Base-by-base conservation (phyloP, 805 yeast species). In the Wickerhamiella nectarea region DNA sequence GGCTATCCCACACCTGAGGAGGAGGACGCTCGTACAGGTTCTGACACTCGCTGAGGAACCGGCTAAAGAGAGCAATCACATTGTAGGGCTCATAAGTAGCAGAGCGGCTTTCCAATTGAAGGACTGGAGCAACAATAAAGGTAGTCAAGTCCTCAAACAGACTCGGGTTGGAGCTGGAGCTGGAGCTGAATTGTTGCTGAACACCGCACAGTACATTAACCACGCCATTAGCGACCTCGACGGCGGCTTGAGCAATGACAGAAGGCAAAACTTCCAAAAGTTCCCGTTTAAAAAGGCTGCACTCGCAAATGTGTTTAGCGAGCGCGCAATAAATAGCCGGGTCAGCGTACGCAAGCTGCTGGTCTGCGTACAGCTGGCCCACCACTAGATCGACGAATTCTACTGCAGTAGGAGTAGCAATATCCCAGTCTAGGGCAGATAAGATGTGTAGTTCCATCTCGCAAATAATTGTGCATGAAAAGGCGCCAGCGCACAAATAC, bases 371-470 rank as follows among this genome's bases (percentile, higher is more conserved):
- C n/a, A 46, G 44, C 36, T 44, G 37, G 22, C 34, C 35, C 38
- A 38, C 39, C 22, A 38, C 34, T 1, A 47, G 37, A 31, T 62
- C 64, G 38, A 67, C 52, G 47, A 57, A 77, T 48, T 72, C 70
- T 41, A 65, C 67, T 36, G 70, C 55, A 49, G 71, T 70, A 2
- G 93, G 84, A 50, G 76, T 83, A 38, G 71, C 72, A 43, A 84
- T 64, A 28, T 68, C 67, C 94, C 84, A 84, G 50, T 74, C 78
- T 54, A 86, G 70, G 4, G 81, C 81, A 50, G 71, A 68, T 56
- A 78, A 66, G 46, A 79, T 75, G 56, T 81, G 89, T 52, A 74
- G 66, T 60, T 81, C 93, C 89, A 80, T 82, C 60, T 80, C 87
- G 42, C 70, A 62, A 52, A 75, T 76, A 72, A 75, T 68, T 14